Evolutionary conservation across 176 grass and related monocot species (phyloP).

Genomic region (Aegilops speltoides): DNA sequence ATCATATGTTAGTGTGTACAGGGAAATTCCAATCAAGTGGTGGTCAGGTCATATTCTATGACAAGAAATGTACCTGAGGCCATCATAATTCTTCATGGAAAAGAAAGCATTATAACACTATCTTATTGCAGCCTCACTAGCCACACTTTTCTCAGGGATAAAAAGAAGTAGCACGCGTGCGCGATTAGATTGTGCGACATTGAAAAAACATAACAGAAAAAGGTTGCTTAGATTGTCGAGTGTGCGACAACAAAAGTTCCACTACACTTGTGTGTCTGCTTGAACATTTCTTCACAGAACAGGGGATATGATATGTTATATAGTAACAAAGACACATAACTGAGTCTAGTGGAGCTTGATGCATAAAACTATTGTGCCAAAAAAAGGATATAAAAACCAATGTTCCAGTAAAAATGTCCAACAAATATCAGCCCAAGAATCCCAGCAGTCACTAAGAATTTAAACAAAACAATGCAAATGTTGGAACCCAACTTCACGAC

Average conservation of each 20-base stretch:
- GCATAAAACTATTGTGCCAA: too few relatives aligned
- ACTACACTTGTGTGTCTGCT: background rate
- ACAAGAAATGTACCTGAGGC: background rate
- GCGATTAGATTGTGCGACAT: background rate
- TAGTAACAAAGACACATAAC: too few relatives aligned
- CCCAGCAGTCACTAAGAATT: background rate
- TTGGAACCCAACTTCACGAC: background rate
- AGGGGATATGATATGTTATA: background rate
- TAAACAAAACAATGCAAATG: background rate
- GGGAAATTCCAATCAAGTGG: background rate
- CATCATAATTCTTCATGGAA: background rate
- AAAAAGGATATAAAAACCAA: too few relatives aligned
- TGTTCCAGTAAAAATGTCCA: background rate
- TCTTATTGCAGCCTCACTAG: background rate
- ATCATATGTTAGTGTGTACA: background rate
- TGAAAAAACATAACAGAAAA: background rate
- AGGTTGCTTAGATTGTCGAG: too few relatives aligned
- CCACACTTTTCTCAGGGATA: background rate
- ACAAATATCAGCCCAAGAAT: background rate
- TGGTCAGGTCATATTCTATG: constrained; percentile 2
- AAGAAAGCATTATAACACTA: background rate
- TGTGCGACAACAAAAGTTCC: background rate
- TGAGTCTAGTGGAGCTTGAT: too few relatives aligned
- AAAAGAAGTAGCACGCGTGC: background rate
- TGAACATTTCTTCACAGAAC: background rate